Evolutionary conservation across 805 yeast genomes (phyloP).

Genomic region (Candida fluviatilis): DNA sequence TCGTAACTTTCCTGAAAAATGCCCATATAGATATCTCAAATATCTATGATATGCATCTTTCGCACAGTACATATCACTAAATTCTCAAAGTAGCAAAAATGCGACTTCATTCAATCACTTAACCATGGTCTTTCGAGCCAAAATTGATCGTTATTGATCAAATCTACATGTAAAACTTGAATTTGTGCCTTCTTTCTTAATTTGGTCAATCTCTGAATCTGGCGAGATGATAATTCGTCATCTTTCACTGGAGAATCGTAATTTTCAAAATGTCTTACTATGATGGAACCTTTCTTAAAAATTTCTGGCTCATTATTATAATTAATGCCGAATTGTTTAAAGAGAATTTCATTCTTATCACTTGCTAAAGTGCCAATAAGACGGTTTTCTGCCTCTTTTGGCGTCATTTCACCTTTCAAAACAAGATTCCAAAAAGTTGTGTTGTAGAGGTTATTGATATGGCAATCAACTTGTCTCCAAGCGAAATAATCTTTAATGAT

Average conservation of each 20-base stretch:
- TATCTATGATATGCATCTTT: too few relatives aligned
- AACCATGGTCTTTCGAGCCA: conserved; percentile 51
- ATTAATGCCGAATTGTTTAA: conserved; percentile 72
- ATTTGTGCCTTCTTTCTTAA: conserved; percentile 46
- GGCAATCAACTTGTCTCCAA: conserved; percentile 97
- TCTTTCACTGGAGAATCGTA: conserved; percentile 8
- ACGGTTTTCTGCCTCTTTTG: conserved; percentile 75
- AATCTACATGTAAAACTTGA: conserved; percentile 49
- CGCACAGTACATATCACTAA: too few relatives aligned
- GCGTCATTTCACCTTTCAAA: conserved; percentile 52
- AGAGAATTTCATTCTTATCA: conserved; percentile 88
- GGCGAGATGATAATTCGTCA: conserved; percentile 31
- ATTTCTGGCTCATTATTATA: conserved; percentile 89
- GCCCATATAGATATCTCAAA: too few relatives aligned
- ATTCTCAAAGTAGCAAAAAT: too few relatives aligned
- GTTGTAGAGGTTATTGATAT: conserved; percentile 90
- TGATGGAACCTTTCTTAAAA: conserved; percentile 76
- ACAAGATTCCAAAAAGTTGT: conserved; percentile 91
- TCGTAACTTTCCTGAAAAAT: too few relatives aligned
- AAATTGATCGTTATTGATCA: conserved; percentile 55
- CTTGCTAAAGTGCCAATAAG: conserved; percentile 74
- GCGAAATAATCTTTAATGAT: conserved; percentile 75
- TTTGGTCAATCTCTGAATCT: conserved; percentile 47
- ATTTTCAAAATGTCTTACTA: conserved; percentile 45
- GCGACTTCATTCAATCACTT: conserved; percentile 6